Percentiles rank a stretch among this genome's conserved stretches.
Evolutionary conservation across 208 protist genomes (phyloP).

Genomic region (Wallacemonas collosoma): DNA sequence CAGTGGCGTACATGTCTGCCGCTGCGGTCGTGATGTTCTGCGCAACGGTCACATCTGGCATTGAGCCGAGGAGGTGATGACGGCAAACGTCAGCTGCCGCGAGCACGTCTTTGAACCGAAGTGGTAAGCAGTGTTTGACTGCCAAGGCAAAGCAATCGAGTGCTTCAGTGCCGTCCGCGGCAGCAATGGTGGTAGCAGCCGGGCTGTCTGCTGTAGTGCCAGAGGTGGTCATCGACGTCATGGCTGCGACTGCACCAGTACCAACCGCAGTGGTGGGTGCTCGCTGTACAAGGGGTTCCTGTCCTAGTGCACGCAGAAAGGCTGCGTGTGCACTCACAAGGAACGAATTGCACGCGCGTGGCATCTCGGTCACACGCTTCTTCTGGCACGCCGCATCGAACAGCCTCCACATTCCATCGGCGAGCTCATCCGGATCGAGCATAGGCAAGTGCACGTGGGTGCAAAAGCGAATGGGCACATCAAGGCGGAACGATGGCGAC

Average conservation of each 20-base stretch:
- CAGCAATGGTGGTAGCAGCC: slow-evolving; percentile 16
- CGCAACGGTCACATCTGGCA: slow-evolving; percentile 50
- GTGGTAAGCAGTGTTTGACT: slow-evolving; percentile 10
- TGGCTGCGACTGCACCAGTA: no score
- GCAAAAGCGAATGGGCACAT: slow-evolving; percentile 26
- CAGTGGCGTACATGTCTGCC: slow-evolving; percentile 16
- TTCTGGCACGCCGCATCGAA: slow-evolving; percentile 52
- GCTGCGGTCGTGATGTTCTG: slow-evolving; percentile 22
- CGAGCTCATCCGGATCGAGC: slow-evolving; percentile 64
- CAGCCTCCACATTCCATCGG: slow-evolving; percentile 49
- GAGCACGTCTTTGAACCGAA: slow-evolving; percentile 37
- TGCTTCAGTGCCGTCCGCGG: neutral
- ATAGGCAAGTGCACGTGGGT: slow-evolving; percentile 60
- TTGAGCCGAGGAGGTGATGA: slow-evolving; percentile 32
- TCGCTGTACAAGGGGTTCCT: neutral
- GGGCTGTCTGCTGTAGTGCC: neutral
- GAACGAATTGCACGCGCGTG: slow-evolving; percentile 43
- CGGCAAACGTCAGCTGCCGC: slow-evolving; percentile 39
- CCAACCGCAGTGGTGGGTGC: no score
- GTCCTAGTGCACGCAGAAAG: slow-evolving; percentile 19
- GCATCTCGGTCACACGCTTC: slow-evolving; percentile 57
- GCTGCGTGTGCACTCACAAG: slow-evolving; percentile 46
- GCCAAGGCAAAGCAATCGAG: slow-evolving; percentile 11
- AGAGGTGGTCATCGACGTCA: neutral
- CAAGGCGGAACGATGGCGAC: slow-evolving; percentile 18